A percentile compares a stretch with the other conserved stretches of the same genome.
These are phyloP conservation scores for Lyophyllum decastes DNA, from an alignment of 768 basidiomycete genomes.

Conservation along the genomic window DNA sequence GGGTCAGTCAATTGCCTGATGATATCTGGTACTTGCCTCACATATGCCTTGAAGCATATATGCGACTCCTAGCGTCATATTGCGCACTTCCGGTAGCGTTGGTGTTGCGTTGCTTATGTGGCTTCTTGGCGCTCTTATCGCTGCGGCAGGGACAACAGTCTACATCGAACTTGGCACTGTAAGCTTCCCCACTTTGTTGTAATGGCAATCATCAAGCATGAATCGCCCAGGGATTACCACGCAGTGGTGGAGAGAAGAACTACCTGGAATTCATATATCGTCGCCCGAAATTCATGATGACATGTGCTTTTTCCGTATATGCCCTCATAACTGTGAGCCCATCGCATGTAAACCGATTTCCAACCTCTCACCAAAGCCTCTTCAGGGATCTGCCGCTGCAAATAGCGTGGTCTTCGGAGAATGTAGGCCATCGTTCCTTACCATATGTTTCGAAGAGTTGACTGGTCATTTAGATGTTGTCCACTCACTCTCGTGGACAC, in stretches of 20 bases:
- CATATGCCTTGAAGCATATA: constrained; percentile 54
- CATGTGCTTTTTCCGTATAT: constrained; percentile 61
- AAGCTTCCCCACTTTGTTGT: constrained; percentile 12
- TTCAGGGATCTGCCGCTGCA: constrained; percentile 59
- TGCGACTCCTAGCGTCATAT: constrained; percentile 67
- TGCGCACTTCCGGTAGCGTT: constrained; percentile 68
- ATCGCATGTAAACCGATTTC: background rate
- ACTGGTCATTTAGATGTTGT: constrained; percentile 48
- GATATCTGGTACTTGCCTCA: background rate
- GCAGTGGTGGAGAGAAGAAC: constrained; percentile 76
- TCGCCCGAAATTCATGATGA: constrained; percentile 59
- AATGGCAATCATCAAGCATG: constrained; percentile 2
- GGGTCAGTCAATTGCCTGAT: constrained; percentile 42
- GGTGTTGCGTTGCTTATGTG: constrained; percentile 71
- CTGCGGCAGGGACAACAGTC: constrained; percentile 66
- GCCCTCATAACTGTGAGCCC: constrained; percentile 54
- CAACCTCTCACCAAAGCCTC: constrained; percentile 31
- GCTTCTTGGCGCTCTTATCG: constrained; percentile 66
- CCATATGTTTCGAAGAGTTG: background rate
- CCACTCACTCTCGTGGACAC: constrained; percentile 49
- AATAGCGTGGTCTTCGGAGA: constrained; percentile 71
- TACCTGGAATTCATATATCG: constrained; percentile 74
- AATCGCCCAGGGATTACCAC: constrained; percentile 63
- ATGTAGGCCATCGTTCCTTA: constrained; percentile 43
- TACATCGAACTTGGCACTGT: constrained; percentile 80